Base-by-base conservation (phyloP, 495 filamentous ascomycete genomes). In the Entonaema liquescens region DNA sequence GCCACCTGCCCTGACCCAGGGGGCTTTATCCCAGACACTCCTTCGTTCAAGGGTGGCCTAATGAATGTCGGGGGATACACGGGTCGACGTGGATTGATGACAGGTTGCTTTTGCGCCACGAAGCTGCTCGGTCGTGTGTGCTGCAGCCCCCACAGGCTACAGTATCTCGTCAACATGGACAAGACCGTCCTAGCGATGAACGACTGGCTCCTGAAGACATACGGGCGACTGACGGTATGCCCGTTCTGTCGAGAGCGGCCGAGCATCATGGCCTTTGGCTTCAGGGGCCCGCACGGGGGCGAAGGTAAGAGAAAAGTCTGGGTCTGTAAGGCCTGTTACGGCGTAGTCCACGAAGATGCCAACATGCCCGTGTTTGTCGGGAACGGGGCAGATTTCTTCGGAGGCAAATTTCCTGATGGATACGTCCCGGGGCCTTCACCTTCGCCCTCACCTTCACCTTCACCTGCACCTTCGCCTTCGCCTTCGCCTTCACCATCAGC, bases 101-200 rank as follows among this genome's bases (percentile, higher is more conserved):
- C 64, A 7, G 74, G 74, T 0, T 76, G 74, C 40, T 11, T 17
- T 1, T 76, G 74, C 52, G 53, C 31, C 0, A 7, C 7, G 9
- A 74, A 74, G 36, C 1, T 74, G 0, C 1, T 71, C 1, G 65
- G 52, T 1, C 64, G 54, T 2, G 13, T 26, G 11, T 21, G 74
- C 2, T 76, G 74, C 67, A 58, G 8, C 5, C 53, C 71, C 1
- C 74, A 76, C 42, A 57, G 74, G 3, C 26, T 71, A 0, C 5
- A 52, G 36, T 50, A 66, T 17, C 9, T 65, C 4, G 17, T 63
- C 11, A 35, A 58, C 0, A 11, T 69, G 21, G 36, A 42, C 13
- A 1, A 0, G 2, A 5, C 5, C 7, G n/a, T 11, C n/a, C 0
- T 7, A 1, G 8, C 1, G 0, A 11, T 67, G 8, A 23, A 54